Conservation (phyloP, 2,329 filamentous ascomycete species). For the Bimuria novae-zelandiae region DNA sequence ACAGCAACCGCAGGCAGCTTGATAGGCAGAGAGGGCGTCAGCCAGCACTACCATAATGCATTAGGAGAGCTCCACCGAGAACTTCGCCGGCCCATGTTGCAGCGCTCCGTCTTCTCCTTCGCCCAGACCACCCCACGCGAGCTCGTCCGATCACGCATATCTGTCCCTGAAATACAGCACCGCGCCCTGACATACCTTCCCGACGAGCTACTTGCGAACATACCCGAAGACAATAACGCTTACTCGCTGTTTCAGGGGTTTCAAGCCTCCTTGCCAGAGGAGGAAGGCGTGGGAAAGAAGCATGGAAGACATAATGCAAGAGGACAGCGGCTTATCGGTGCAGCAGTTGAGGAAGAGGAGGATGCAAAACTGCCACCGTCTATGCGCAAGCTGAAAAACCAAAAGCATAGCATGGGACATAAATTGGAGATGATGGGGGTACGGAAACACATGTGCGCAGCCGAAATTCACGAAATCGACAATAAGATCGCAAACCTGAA, state of each 20-base stretch:
- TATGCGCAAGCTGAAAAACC: constrained; percentile 75
- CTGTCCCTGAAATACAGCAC: constrained; percentile 89
- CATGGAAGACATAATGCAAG: constrained; percentile 71
- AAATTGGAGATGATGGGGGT: constrained; percentile 88
- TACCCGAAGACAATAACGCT: constrained; percentile 81
- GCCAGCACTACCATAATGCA: constrained; percentile 78
- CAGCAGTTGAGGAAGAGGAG: constrained; percentile 61
- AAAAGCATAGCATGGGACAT: constrained; percentile 79
- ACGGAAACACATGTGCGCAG: constrained; percentile 96
- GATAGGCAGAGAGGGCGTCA: constrained; percentile 65
- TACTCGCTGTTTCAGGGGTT: constrained; percentile 98
- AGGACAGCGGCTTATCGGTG: constrained; percentile 72
- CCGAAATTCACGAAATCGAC: constrained; percentile 95
- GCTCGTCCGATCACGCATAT: constrained; percentile 88
- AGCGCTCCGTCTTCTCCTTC: constrained; percentile 89
- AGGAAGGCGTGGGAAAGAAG: constrained; percentile 60
- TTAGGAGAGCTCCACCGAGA: constrained; percentile 90
- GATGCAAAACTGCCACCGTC: constrained; percentile 64
- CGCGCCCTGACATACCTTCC: constrained; percentile 86
- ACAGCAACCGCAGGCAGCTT: constrained; percentile 91
- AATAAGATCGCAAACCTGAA: constrained; percentile 93
- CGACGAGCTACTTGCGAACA: constrained; percentile 86
- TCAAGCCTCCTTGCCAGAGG: constrained; percentile 82
- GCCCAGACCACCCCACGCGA: constrained; percentile 91
- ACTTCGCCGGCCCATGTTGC: constrained; percentile 78